phyloP scores from a whole-genome alignment of 108 stramenopile species.

The Stephanodiscus triporus region DNA sequence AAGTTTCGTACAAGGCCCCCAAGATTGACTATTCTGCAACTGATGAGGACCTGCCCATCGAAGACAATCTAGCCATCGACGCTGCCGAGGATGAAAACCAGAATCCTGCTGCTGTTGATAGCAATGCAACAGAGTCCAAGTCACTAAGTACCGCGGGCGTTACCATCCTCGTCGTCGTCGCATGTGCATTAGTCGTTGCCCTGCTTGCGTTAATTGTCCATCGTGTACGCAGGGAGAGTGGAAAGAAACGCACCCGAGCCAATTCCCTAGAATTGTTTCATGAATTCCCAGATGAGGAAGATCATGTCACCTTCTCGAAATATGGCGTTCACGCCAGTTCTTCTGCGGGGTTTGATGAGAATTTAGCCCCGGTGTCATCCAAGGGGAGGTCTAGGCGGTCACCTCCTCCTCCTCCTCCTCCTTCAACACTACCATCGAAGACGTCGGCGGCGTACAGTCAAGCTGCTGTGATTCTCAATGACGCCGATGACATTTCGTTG shows the following conservation, averaged over 20 bases:
- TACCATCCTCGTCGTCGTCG: conserved; percentile 7
- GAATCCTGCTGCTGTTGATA: background rate
- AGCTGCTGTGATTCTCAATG: conserved; percentile 31
- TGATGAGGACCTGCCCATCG: conserved; percentile 2
- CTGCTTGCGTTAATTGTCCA: conserved; percentile 3
- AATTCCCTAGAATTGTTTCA: conserved; percentile 26
- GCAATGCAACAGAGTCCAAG: background rate
- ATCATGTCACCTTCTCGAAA: background rate
- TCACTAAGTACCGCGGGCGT: conserved; percentile 13
- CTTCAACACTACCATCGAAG: background rate
- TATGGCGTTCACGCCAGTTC: background rate
- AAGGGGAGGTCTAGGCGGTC: background rate
- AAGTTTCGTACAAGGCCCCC: conserved; percentile 1
- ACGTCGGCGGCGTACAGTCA: background rate
- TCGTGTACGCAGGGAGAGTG: conserved; percentile 4
- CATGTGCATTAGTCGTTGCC: background rate
- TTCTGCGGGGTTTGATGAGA: background rate
- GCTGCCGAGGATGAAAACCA: conserved; percentile 12
- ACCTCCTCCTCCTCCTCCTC: background rate
- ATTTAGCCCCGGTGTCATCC: background rate
- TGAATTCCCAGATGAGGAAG: conserved; percentile 24
- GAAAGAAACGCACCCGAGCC: conserved; percentile 2
- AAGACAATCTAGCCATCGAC: background rate
- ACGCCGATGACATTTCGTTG: conserved; percentile 31
- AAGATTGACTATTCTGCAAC: background rate